Evolutionary conservation across 768 basidiomycete species (phyloP), one percentile per base, ranked within the genome.

Genomic region (Hygrophoropsis aurantiaca): DNA sequence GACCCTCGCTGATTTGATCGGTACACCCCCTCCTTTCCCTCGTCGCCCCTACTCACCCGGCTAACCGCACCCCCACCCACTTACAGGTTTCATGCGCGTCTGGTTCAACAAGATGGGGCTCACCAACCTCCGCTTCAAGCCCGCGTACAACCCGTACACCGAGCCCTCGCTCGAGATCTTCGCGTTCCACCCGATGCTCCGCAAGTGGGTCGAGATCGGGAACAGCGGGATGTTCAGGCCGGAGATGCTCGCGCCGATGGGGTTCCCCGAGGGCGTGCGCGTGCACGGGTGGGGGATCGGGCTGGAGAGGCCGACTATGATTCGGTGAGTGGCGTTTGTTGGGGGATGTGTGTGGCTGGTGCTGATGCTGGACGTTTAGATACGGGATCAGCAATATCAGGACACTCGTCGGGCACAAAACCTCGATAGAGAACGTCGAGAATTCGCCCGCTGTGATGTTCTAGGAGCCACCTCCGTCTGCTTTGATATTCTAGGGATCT

Each of bases 171-270:
- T 98, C 37, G 97, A 99, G 71, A 95, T 99, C 51, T 99, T 97
- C 69, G 94, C 94, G 23, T 99, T 94, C 80, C 97, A 99, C 59
- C 91, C 94, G 32, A 81, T 85, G 68, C 79, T 98, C 32, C 76
- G 89, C 65, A 88, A 89, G 58, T 97, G 94, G 93, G 94, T 98
- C 27, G 95, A 97, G 68, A 92, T 98, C 25, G 95, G 95, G 27
- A 98, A 98, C 71, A 95, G 93, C 62, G 97, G 97, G 19, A 95
- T 99, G 90, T 99, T 99, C 84, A 83, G 97, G 26, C 97, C 97
- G 3, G 97, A 99, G 66, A 97, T 99, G 95, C 75, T 99, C 25
- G 94, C 94, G 64, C 94, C 97, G 6, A 97, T 98, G 94, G 97
- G 97, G 25, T 85, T 98, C 63, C 97, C 97, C 0, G 88, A 90